A percentile compares a stretch with the other conserved stretches of the same genome.
These are phyloP conservation scores for Penicillium concentricum DNA, from an alignment of 2,329 filamentous ascomycete species.

Conservation along the genomic window DNA sequence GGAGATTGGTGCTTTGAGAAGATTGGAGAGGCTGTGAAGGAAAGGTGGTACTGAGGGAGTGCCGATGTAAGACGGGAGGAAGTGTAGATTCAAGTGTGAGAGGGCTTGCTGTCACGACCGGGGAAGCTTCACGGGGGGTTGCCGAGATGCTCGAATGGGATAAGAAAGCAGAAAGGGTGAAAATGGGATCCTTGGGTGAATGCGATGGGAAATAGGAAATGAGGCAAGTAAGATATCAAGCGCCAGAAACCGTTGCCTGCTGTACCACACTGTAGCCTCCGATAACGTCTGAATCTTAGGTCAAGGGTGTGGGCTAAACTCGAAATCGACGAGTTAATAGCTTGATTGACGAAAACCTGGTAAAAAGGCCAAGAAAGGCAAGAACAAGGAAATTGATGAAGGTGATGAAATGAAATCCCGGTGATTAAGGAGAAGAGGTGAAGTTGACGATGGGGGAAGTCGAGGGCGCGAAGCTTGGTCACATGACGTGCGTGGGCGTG, in stretches of 20 bases:
- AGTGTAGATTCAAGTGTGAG: conserved; percentile 27
- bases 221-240: conserved; percentile 16
- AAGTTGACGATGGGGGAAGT: conserved; percentile 4
- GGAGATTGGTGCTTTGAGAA: conserved; percentile 40
- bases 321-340: not conserved
- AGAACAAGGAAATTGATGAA: not conserved
- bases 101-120: conserved; percentile 15
- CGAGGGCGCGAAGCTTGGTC: conserved; percentile 4
- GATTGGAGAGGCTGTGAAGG: conserved; percentile 31
- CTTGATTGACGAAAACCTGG: not conserved
- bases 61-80: conserved; percentile 26
- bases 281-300: conserved; percentile 11
- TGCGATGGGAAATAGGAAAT: conserved; percentile 21
- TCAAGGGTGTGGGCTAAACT: conserved; percentile 2
- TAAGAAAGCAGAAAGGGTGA: conserved; percentile 11
- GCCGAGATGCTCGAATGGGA: conserved; percentile 12
- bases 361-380: not conserved
- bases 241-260: conserved; percentile 11
- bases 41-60: conserved; percentile 37
- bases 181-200: conserved; percentile 15
- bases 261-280: conserved; percentile 13
- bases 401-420: not conserved
- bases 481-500: conserved; percentile 6
- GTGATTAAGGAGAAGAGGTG: conserved; percentile 1
- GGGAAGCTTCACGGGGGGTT: conserved; percentile 19